phyloP scores from a whole-genome alignment of 2,329 filamentous ascomycete species.

The Fusarium sp. region DNA sequence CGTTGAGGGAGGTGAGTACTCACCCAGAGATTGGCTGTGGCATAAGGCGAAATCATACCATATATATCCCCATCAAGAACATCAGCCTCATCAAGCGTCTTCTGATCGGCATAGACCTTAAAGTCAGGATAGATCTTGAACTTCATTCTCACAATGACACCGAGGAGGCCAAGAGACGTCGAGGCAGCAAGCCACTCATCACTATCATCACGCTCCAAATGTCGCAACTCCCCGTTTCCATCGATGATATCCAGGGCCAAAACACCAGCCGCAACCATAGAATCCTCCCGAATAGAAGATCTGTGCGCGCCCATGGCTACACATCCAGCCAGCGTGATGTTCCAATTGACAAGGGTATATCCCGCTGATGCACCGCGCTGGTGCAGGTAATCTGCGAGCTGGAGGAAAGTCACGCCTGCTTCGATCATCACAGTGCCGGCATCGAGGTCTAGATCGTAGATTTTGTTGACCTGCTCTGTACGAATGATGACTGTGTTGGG shows the following conservation, averaged over 20 bases:
- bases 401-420: background rate
- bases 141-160: conserved; percentile 1
- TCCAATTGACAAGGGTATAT: conserved; percentile 6
- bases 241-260: background rate
- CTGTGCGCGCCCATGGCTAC: background rate
- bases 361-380: background rate
- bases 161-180: background rate
- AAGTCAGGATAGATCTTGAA: conserved; percentile 13
- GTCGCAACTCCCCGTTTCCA: background rate
- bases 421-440: conserved; percentile 2
- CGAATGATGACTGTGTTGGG: background rate
- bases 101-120: conserved; percentile 2
- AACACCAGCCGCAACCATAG: background rate
- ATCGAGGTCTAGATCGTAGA: background rate
- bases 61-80: background rate
- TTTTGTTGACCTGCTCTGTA: background rate
- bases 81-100: background rate
- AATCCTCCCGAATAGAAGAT: background rate
- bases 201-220: background rate
- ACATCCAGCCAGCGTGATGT: background rate
- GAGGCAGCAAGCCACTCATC: conserved; percentile 1
- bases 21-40: background rate
- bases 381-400: background rate
- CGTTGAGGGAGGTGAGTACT: too few relatives aligned
- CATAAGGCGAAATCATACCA: background rate